A percentile compares a stretch with the other conserved stretches of the same genome.
Conservation (phyloP, 1,284 basidiomycete species). For the Ustilago crameri region DNA sequence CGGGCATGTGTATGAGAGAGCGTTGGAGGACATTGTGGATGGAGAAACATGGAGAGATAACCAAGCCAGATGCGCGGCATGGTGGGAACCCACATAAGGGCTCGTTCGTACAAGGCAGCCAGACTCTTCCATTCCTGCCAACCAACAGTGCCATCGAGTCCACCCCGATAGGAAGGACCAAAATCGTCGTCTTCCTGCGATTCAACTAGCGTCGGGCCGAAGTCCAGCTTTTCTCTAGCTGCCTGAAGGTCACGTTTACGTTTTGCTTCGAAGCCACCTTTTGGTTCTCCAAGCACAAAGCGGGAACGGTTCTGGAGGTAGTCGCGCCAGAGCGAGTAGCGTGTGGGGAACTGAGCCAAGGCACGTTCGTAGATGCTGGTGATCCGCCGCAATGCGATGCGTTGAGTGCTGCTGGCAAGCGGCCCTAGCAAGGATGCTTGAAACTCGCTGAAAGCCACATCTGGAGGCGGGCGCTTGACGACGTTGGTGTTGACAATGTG, state of each 20-base stretch:
- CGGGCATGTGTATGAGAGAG: constrained; percentile 90
- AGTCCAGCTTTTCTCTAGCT: constrained; percentile 74
- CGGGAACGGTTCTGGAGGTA: constrained; percentile 86
- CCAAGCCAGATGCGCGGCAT: constrained; percentile 93
- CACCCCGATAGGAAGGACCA: constrained; percentile 77
- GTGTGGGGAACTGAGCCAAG: constrained; percentile 84
- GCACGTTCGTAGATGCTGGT: constrained; percentile 94
- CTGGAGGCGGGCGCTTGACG: constrained; percentile 69
- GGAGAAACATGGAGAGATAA: constrained; percentile 89
- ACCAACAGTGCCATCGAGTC: constrained; percentile 86
- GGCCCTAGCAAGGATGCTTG: constrained; percentile 70
- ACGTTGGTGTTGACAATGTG: constrained; percentile 77
- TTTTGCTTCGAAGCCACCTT: constrained; percentile 68
- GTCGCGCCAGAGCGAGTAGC: constrained; percentile 93
- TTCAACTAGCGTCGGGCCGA: constrained; percentile 63
- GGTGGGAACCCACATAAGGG: constrained; percentile 92
- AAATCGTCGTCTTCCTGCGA: constrained; percentile 75
- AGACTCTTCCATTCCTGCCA: constrained; percentile 94
- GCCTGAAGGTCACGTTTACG: constrained; percentile 69
- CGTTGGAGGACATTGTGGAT: constrained; percentile 85
- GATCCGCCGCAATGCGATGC: constrained; percentile 81
- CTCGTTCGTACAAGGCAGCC: constrained; percentile 88
- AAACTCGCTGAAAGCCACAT: constrained; percentile 67
- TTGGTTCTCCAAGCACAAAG: constrained; percentile 82
- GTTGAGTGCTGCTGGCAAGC: constrained; percentile 78